Evolutionary conservation across 2,329 filamentous ascomycete species (phyloP), one percentile per base, ranked within the genome.

Genomic region (Pseudogymnoascus sp.): DNA sequence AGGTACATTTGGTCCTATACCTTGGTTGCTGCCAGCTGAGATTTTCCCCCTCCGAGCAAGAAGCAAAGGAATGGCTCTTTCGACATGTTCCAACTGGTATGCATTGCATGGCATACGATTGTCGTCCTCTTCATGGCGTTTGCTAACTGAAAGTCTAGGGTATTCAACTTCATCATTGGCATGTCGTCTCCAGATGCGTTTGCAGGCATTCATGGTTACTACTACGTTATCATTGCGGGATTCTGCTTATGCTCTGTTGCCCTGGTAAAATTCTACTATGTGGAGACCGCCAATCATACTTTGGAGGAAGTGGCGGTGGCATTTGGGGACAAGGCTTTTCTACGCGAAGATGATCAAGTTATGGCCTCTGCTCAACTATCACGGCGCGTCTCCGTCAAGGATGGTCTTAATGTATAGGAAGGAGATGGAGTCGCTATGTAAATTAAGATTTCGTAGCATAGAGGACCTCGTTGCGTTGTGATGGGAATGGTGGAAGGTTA

Each of bases 141-240:
- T 24, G 6, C 44, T 61, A 10, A 68, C 44, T 81, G 74, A 47
- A 77, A 67, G 42, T 13, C 10, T 7, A 44, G 42, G 42, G 2
- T 44, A 24, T 44, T 44, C 42, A 44, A 44, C 19, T 64, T 66
- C 44, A 71, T 74, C 61, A 75, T 74, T 31, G 72, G 72, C 35
- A 77, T 78, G 75, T 74, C 76, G 4, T 76, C 76, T 0, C 76
- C 77, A 0, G 75, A 76, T 61, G 75, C 76, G 11, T 78, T 78
- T 63, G 70, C 72, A 2, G 74, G 75, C 0, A 77, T 78, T 16
- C 70, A 72, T n/a, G 76, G 75, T 3, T 77, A 77, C 66, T 78
- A 75, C 64, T 78, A 78, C 63, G 64, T 77, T 1, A 68, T 78
- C 29, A 77, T 78, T 61, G 76, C 74, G 4, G 73, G 74, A 1